Conservation (phyloP, 805 yeast genomes). For the Starmerella vitae region DNA sequence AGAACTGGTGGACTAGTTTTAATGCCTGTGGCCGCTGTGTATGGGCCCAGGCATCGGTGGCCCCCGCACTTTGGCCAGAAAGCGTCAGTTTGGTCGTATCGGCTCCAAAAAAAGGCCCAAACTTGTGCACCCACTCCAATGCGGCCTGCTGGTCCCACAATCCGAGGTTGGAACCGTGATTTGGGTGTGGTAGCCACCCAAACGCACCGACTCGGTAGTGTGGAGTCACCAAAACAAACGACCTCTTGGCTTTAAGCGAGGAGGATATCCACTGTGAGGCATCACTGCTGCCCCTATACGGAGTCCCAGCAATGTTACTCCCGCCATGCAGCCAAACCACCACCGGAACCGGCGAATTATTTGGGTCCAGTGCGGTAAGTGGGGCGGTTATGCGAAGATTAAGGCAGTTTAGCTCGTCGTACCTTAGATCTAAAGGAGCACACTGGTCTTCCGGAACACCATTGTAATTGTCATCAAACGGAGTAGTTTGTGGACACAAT, state of each 20-base stretch:
- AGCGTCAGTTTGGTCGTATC: constrained; percentile 33
- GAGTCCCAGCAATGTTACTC: constrained; percentile 27
- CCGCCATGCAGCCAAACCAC: constrained; percentile 33
- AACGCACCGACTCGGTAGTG: constrained; percentile 30
- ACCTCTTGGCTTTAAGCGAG: constrained; percentile 18
- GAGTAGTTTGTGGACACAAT: constrained; percentile 17
- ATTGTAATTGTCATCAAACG: constrained; percentile 16
- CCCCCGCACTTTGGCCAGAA: constrained; percentile 39
- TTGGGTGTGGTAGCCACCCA: constrained; percentile 31
- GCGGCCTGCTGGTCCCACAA: constrained; percentile 38
- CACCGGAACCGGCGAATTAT: constrained; percentile 25
- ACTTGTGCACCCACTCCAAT: constrained; percentile 34
- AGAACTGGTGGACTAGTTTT: constrained; percentile 18
- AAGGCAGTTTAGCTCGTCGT: constrained; percentile 26
- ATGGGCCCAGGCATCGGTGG: constrained; percentile 29
- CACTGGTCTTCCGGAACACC: constrained; percentile 13
- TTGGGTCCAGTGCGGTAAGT: background rate
- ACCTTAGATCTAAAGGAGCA: constrained; percentile 14
- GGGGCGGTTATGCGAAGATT: constrained; percentile 24
- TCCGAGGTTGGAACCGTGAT: constrained; percentile 28
- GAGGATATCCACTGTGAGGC: constrained; percentile 22
- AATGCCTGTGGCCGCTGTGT: constrained; percentile 12
- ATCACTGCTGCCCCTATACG: constrained; percentile 23
- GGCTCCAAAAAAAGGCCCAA: constrained; percentile 37
- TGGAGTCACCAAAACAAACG: constrained; percentile 28